Percentiles rank a stretch among this genome's conserved stretches.
phyloP scores from a whole-genome alignment of 2,329 filamentous ascomycete genomes.

The Aspergillus aculeatinus region DNA sequence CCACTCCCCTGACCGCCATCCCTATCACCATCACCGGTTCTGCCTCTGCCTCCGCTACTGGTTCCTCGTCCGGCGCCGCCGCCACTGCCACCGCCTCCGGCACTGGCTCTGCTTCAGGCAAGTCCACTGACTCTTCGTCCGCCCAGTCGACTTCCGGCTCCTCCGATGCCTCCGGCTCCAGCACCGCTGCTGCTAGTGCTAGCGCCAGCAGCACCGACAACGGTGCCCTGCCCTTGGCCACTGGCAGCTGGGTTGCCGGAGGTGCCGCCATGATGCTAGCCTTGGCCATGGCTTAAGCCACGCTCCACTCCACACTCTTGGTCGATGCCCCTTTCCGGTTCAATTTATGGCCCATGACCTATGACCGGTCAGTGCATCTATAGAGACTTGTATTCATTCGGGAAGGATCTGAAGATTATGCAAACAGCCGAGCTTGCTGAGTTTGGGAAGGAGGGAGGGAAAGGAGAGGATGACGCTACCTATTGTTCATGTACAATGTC shows the following conservation, averaged over 20 bases:
- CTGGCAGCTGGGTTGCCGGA: conserved; percentile 25
- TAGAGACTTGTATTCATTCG: not conserved
- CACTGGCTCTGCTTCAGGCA: conserved; percentile 7
- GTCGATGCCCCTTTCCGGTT: not conserved
- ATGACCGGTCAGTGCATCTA: not conserved
- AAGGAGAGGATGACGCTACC: not conserved
- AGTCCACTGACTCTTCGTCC: conserved; percentile 1
- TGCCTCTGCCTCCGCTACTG: conserved; percentile 14
- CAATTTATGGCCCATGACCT: too few relatives aligned
- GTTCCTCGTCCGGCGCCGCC: conserved; percentile 16
- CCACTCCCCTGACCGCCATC: conserved; percentile 15
- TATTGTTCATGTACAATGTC: not conserved
- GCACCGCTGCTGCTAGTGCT: conserved; percentile 6
- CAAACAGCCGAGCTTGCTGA: not conserved
- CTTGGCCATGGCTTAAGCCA: conserved; percentile 26
- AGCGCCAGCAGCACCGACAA: conserved; percentile 19
- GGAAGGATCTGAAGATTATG: not conserved
- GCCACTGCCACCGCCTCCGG: conserved; percentile 12
- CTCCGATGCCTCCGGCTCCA: conserved; percentile 1
- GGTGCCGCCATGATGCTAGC: conserved; percentile 28
- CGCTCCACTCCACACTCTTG: not conserved
- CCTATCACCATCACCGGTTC: conserved; percentile 27
- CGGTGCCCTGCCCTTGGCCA: conserved; percentile 23
- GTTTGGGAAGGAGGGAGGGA: too few relatives aligned
- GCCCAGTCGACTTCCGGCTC: not conserved